These are phyloP conservation scores for Solanum chaucha DNA, from an alignment of 257 asterid genomes.

Conservation along the genomic window DNA sequence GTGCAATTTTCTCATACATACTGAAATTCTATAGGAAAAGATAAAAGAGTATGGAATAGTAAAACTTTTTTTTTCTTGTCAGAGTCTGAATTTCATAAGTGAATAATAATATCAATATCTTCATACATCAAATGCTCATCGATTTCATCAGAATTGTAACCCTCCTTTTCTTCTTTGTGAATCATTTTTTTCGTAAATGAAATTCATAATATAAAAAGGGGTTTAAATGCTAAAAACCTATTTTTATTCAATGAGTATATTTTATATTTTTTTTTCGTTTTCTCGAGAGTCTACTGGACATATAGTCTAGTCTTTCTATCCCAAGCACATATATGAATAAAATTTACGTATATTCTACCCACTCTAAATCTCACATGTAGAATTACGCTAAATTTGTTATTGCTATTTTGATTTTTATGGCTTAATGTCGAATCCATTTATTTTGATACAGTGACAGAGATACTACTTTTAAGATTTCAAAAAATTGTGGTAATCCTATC, in stretches of 20 bases:
- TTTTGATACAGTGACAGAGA: not conserved
- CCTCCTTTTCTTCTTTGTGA: not conserved
- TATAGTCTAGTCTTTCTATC: not conserved
- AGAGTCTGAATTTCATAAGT: not conserved
- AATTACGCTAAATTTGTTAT: too few species aligned
- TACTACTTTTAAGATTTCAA: not conserved
- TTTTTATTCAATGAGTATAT: too few species aligned
- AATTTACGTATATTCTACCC: rapidly evolving
- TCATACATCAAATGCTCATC: not conserved
- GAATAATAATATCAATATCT: too few species aligned
- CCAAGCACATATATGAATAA: not conserved
- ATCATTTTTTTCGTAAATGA: too few species aligned
- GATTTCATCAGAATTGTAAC: not conserved
- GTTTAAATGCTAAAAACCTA: too few species aligned
- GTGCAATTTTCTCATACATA: not conserved
- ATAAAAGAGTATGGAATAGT: not conserved
- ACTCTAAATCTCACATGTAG: rapidly evolving
- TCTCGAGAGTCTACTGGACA: too few species aligned
- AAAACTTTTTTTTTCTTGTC: not conserved
- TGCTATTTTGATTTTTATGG: too few species aligned
- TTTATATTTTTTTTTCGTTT: too few species aligned
- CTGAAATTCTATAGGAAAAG: not conserved
- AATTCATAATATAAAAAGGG: too few species aligned
- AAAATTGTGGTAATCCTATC: not conserved
- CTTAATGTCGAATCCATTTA: not conserved